Percentiles rank a stretch among this genome's conserved stretches.
Evolutionary conservation across 768 basidiomycete genomes (phyloP).

Genomic region (Atractiella rhizophila): DNA sequence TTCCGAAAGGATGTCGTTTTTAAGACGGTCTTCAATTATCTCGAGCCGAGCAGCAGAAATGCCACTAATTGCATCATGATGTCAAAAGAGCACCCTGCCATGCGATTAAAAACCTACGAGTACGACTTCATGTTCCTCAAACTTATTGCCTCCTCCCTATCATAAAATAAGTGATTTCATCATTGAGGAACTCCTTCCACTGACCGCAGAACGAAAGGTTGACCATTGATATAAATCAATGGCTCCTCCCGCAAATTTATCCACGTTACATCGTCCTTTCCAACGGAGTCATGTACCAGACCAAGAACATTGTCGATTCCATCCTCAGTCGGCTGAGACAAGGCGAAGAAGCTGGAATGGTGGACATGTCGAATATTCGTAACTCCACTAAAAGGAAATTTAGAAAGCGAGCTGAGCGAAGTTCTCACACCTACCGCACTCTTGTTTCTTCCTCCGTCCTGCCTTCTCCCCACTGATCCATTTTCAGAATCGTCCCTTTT

Average conservation of each 20-base stretch:
- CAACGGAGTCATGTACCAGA: constrained; percentile 29
- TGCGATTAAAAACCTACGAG: neutral
- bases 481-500: constrained; percentile 43
- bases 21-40: constrained; percentile 64
- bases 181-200: neutral
- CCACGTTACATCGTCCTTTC: constrained; percentile 49
- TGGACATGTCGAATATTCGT: constrained; percentile 78
- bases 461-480: constrained; percentile 21
- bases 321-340: constrained; percentile 73
- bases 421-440: neutral
- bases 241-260: constrained; percentile 68
- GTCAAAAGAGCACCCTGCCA: neutral
- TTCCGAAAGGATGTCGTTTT: constrained; percentile 65
- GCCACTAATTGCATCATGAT: constrained; percentile 34
- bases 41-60: constrained; percentile 77
- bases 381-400: constrained; percentile 72
- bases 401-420: constrained; percentile 15
- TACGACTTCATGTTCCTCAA: constrained; percentile 81
- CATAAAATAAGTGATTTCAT: no score
- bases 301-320: constrained; percentile 58
- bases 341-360: constrained; percentile 56
- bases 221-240: constrained; percentile 72
- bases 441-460: constrained; percentile 2
- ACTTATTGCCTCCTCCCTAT: constrained; percentile 47
- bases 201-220: constrained; percentile 56